Evolutionary conservation across 164 flowering plant genomes (phyloP), one percentile per base, ranked within the genome.

Genomic region (Tetracentron sinense): DNA sequence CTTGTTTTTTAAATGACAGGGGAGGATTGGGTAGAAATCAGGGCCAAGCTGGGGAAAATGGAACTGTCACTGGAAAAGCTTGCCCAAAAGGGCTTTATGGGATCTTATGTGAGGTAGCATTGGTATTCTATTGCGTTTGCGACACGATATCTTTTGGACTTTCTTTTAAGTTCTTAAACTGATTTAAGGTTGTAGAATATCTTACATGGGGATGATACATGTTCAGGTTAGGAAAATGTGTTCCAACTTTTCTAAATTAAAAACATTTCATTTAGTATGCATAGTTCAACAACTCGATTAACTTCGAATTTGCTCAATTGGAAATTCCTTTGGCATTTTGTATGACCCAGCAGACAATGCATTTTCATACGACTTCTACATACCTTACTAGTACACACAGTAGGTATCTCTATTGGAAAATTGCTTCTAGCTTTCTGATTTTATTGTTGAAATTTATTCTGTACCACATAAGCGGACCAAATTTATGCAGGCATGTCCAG

Each of bases 21-120:
- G 97, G 98, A 67, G 98, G 98, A 31, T 57, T 76, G 46, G 89
- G 96, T 27, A 74, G 69, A 69, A 81, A 79, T 66, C 74, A 65
- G 29, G 91, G 88, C 19, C 69, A 11, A 60, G 69, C 59, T 52
- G 98, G 97, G 23, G 78, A 76, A 68, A 88, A 82, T 70, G 98
- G 98, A 63, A 87, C 91, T 38, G 46, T 93, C 26, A 89, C 91
- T 50, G 98, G 97, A 63, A 90, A 80, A 65, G 78, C 83, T 35
- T 93, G 98, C 68, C 98, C 98, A 0, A 78, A 69, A 75, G 98
- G 98, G 49, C 96, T 93, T 8, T 87, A 83, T 81, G 98, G 98
- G 47, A 73, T 83, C 59, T 90, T 89, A 63, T 93, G 98, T 68
- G 75, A 83, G 97, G 98, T 93, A 76, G 30, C 22, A 59, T 53